Conservation (phyloP, 805 yeast genomes). For the Ascoidea rubescens region DNA sequence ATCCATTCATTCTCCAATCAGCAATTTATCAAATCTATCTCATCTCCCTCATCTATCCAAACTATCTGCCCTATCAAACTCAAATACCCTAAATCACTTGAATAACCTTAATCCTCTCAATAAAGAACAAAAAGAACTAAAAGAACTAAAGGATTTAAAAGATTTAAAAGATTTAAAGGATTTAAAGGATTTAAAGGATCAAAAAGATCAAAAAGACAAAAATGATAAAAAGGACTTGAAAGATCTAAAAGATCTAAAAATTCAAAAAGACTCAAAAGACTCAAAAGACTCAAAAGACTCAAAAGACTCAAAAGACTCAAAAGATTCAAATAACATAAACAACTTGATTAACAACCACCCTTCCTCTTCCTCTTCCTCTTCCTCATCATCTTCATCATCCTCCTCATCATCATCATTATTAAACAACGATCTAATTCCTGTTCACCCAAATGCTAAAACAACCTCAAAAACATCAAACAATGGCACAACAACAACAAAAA, state of each 20-base stretch:
- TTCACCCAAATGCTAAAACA: conserved; percentile 51
- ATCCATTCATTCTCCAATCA: not conserved
- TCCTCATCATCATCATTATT: too few species aligned
- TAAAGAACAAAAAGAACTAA: too few species aligned
- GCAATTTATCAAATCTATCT: not conserved
- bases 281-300: not conserved
- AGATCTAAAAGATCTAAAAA: too few species aligned
- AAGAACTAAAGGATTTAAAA: too few species aligned
- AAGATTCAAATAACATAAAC: not conserved
- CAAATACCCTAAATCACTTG: not conserved
- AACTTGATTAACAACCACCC: not conserved
- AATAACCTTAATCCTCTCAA: too few species aligned
- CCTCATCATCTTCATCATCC: too few species aligned
- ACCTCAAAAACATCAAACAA: conserved; percentile 38
- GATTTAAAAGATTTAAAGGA: too few species aligned
- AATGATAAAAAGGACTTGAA: too few species aligned
- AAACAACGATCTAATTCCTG: conserved; percentile 15
- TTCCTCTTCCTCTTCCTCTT: too few species aligned
- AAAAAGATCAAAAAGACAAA: too few species aligned
- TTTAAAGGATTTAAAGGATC: too few species aligned
- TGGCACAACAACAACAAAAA: conserved; percentile 52
- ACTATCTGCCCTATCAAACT: not conserved
- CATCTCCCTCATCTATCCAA: not conserved
- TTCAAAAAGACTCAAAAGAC: too few species aligned
- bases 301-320: not conserved